Conservation (phyloP, 495 filamentous ascomycete genomes). For the Talaromyces borbonicus region DNA sequence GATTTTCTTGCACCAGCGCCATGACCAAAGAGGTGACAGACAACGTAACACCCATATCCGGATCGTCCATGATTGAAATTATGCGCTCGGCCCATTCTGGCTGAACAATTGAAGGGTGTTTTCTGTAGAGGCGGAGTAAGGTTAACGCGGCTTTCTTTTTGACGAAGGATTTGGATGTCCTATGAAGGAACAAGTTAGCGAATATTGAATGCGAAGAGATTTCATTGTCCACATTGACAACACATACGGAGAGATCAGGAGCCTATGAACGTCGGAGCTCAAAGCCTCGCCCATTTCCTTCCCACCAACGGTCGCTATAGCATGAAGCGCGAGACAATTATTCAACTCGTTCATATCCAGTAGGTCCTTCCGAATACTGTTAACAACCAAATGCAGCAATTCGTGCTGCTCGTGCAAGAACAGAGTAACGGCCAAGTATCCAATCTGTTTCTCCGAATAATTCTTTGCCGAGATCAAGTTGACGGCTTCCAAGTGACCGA, state of each 20-base stretch:
- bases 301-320: slow-evolving; percentile 95
- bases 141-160: slow-evolving; percentile 99
- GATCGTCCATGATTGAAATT: slow-evolving; percentile 96
- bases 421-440: slow-evolving; percentile 93
- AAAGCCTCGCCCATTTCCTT: slow-evolving; percentile 95
- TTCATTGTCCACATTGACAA: no score
- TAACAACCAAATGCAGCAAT: slow-evolving; percentile 89
- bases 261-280: slow-evolving; percentile 82
- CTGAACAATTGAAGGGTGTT: slow-evolving; percentile 85
- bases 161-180: slow-evolving; percentile 93
- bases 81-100: slow-evolving; percentile 96
- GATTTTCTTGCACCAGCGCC: slow-evolving; percentile 87
- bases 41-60: slow-evolving; percentile 85
- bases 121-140: slow-evolving; percentile 89
- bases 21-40: slow-evolving; percentile 96
- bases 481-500: slow-evolving; percentile 96
- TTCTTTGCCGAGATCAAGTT: slow-evolving; percentile 94
- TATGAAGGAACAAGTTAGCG: slow-evolving; percentile 24
- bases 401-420: slow-evolving; percentile 98
- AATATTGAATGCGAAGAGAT: neutral
- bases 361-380: slow-evolving; percentile 96
- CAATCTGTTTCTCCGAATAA: slow-evolving; percentile 99
- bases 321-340: slow-evolving; percentile 96
- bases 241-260: slow-evolving; percentile 90
- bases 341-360: slow-evolving; percentile 92